phyloP scores from a whole-genome alignment of 306 rosid genomes.

The Glycyrrhiza uralensis region DNA sequence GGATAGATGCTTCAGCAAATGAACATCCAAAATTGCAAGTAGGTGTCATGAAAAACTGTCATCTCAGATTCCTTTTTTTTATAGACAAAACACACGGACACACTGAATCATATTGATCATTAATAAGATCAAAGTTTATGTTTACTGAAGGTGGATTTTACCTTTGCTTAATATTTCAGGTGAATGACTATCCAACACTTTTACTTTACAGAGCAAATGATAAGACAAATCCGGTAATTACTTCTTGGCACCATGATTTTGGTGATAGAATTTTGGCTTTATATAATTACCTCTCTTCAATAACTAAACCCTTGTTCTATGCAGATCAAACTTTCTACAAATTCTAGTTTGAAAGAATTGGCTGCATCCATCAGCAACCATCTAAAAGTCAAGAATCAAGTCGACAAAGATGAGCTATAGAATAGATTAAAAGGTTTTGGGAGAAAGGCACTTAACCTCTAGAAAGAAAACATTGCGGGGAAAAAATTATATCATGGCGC shows the following conservation, averaged over 20 bases:
- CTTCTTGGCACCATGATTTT: background rate
- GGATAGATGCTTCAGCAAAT: constrained; percentile 71
- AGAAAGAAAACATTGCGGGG: background rate
- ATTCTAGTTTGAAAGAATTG: constrained; percentile 79
- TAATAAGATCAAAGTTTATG: background rate
- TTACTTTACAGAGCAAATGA: constrained; percentile 56
- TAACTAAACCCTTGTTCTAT: constrained; percentile 6
- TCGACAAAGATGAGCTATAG: constrained; percentile 72
- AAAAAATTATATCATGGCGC: background rate
- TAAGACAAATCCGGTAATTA: constrained; percentile 76
- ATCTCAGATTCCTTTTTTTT: constrained; percentile 10
- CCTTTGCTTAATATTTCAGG: constrained; percentile 43
- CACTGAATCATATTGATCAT: background rate
- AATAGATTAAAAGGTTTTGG: background rate
- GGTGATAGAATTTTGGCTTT: background rate
- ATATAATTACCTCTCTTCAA: background rate
- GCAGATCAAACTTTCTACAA: constrained; percentile 78
- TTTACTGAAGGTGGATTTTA: constrained; percentile 14
- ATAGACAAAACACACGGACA: background rate
- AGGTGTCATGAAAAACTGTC: constrained; percentile 16
- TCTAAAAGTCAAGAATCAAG: constrained; percentile 49
- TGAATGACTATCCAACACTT: constrained; percentile 76
- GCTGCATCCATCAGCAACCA: constrained; percentile 65
- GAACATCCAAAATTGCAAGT: constrained; percentile 90
- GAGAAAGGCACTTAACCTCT: background rate